A percentile compares a stretch with the other conserved stretches of the same genome.
Conservation (phyloP, 2,329 filamentous ascomycete genomes). For the Aspergillus sp. region DNA sequence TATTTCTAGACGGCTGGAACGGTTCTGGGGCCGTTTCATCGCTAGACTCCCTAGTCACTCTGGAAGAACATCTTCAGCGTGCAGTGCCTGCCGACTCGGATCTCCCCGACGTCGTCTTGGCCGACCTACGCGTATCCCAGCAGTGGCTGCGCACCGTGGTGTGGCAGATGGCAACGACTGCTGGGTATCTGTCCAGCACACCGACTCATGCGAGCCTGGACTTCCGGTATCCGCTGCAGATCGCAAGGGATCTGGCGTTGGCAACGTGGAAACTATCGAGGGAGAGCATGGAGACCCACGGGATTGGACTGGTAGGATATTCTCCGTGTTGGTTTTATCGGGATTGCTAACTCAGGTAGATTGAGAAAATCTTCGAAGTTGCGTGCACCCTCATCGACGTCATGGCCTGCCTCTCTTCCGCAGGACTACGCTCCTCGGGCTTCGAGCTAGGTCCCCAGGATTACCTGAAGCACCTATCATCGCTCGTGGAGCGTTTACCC, state of each 20-base stretch:
- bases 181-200: conserved; percentile 64
- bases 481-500: conserved; percentile 68
- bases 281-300: conserved; percentile 71
- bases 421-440: conserved; percentile 59
- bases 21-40: conserved; percentile 48
- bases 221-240: conserved; percentile 63
- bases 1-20: conserved; percentile 65
- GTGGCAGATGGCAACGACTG: conserved; percentile 70
- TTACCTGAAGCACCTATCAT: conserved; percentile 68
- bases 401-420: conserved; percentile 62
- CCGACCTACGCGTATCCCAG: conserved; percentile 66
- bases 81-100: conserved; percentile 55
- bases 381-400: conserved; percentile 72
- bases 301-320: conserved; percentile 65
- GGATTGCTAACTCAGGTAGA: conserved; percentile 39
- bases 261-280: conserved; percentile 71
- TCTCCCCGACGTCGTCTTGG: conserved; percentile 63
- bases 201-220: conserved; percentile 59
- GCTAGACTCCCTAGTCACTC: conserved; percentile 46
- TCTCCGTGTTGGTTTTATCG: not conserved
- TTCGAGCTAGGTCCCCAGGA: conserved; percentile 70
- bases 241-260: conserved; percentile 61
- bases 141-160: conserved; percentile 70
- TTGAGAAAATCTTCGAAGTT: conserved; percentile 79
- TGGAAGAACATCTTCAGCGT: conserved; percentile 53